A percentile compares a stretch with the other conserved stretches of the same genome.
Evolutionary conservation across 2,329 filamentous ascomycete species (phyloP).

Genomic region (Chaetomium olivaceum): DNA sequence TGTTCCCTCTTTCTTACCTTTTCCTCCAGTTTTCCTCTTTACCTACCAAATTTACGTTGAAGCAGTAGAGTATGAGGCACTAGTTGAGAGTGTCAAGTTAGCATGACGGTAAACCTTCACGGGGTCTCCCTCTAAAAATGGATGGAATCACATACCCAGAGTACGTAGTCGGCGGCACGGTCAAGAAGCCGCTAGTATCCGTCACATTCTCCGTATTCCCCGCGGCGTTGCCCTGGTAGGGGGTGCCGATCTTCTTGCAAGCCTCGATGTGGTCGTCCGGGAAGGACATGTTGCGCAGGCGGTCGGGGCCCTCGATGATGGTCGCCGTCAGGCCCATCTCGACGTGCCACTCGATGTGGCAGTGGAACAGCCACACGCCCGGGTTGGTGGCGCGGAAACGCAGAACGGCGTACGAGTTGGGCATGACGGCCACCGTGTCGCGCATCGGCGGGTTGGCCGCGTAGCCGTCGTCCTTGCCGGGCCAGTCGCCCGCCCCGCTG

Average conservation of each 20-base stretch:
- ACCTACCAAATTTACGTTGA: background rate
- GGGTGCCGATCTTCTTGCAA: constrained; percentile 49
- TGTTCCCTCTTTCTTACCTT: too few relatives aligned
- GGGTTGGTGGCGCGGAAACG: constrained; percentile 56
- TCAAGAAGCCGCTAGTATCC: constrained; percentile 55
- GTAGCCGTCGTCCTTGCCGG: constrained; percentile 36
- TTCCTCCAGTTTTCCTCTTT: background rate
- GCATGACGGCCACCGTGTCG: constrained; percentile 44
- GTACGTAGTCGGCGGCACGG: constrained; percentile 46
- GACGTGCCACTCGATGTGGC: constrained; percentile 64
- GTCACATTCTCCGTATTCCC: constrained; percentile 60
- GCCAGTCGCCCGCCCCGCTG: constrained; percentile 42
- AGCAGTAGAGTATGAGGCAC: background rate
- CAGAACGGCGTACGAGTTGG: constrained; percentile 50
- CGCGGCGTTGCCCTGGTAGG: constrained; percentile 64
- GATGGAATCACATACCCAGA: constrained; percentile 45
- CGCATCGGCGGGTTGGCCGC: constrained; percentile 37
- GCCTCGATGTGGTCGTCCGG: constrained; percentile 57
- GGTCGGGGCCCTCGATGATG: constrained; percentile 57
- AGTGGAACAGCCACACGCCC: constrained; percentile 58
- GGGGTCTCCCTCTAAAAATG: background rate
- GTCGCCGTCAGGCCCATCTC: constrained; percentile 58
- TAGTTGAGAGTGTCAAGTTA: background rate
- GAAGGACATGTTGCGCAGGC: constrained; percentile 57
- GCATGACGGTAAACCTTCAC: background rate